Evolutionary conservation across 1,139 yeast genomes (phyloP).

Genomic region (Scheffersomyces segobiensis): DNA sequence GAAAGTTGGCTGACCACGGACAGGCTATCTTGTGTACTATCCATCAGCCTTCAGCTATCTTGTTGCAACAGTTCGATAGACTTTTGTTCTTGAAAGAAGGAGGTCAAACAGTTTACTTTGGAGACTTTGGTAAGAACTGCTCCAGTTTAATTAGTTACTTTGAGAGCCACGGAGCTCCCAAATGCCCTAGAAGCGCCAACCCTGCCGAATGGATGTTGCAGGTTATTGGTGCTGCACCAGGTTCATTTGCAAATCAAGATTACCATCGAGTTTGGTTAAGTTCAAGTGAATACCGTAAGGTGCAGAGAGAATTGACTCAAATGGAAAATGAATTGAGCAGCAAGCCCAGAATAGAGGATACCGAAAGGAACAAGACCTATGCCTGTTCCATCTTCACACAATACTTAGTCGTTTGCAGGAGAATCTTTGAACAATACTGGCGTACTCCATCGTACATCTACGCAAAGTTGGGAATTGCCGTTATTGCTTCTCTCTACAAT

Average conservation of each 20-base stretch:
- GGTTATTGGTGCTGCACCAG: slow-evolving; percentile 19
- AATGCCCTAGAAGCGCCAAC: slow-evolving; percentile 18
- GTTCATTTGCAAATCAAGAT: slow-evolving; percentile 18
- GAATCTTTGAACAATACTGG: slow-evolving; percentile 18
- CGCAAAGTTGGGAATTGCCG: slow-evolving; percentile 16
- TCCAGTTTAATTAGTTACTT: slow-evolving; percentile 11
- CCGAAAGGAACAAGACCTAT: slow-evolving; percentile 11
- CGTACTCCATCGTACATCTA: slow-evolving; percentile 19
- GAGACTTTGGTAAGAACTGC: slow-evolving; percentile 10
- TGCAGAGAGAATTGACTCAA: slow-evolving; percentile 12
- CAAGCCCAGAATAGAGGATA: slow-evolving; percentile 10
- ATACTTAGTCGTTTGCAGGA: slow-evolving; percentile 12
- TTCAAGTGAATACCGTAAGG: slow-evolving; percentile 13
- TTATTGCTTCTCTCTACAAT: slow-evolving; percentile 15
- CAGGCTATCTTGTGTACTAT: slow-evolving; percentile 16
- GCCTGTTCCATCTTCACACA: slow-evolving; percentile 16
- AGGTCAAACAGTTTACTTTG: slow-evolving; percentile 10
- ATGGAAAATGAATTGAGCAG: slow-evolving; percentile 15
- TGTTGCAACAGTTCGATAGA: slow-evolving; percentile 13
- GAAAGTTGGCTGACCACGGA: slow-evolving; percentile 14
- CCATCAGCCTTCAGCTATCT: slow-evolving; percentile 14
- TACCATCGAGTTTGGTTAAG: slow-evolving; percentile 19
- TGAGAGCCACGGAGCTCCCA: slow-evolving; percentile 17
- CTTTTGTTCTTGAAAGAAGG: slow-evolving; percentile 13
- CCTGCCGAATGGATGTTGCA: slow-evolving; percentile 22